These are phyloP conservation scores for Colletotrichum simmondsii DNA, from an alignment of 2,329 filamentous ascomycete species.

Conservation along the genomic window DNA sequence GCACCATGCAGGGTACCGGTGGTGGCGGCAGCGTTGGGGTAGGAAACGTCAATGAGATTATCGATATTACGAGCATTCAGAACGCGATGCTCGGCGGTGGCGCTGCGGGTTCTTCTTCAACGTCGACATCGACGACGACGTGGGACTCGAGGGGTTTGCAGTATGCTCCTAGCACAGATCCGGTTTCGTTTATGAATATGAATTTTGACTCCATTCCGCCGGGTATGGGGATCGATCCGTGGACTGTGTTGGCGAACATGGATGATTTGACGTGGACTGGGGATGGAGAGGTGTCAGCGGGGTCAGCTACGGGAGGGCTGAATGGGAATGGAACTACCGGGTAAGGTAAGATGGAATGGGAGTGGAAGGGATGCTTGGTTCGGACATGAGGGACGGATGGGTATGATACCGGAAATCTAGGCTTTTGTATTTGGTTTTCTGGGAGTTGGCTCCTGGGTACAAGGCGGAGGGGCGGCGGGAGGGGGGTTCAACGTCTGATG, in stretches of 20 bases:
- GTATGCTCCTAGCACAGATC: constrained; percentile 29
- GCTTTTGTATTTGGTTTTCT: background rate
- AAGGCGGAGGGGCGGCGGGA: background rate
- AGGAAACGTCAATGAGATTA: background rate
- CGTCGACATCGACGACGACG: background rate
- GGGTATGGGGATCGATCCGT: constrained; percentile 28
- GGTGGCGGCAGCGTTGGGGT: background rate
- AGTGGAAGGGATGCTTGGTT: background rate
- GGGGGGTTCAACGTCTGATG: background rate
- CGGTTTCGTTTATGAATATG: constrained; percentile 17
- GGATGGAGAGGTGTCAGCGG: background rate
- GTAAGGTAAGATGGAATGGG: background rate
- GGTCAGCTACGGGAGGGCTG: background rate
- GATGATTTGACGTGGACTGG: constrained; percentile 24
- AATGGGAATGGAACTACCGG: background rate
- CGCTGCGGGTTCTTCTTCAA: background rate
- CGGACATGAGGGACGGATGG: background rate
- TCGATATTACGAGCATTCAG: constrained; percentile 30
- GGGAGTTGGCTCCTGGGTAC: background rate
- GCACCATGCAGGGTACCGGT: background rate
- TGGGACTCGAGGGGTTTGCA: constrained; percentile 29
- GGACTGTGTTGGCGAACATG: constrained; percentile 23
- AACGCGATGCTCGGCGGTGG: background rate
- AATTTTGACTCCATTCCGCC: background rate
- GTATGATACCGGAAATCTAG: background rate